A percentile compares a stretch with the other conserved stretches of the same genome.
Evolutionary conservation across 371 early-diverging fungal genomes (phyloP).

Genomic region (Circinella umbellata): DNA sequence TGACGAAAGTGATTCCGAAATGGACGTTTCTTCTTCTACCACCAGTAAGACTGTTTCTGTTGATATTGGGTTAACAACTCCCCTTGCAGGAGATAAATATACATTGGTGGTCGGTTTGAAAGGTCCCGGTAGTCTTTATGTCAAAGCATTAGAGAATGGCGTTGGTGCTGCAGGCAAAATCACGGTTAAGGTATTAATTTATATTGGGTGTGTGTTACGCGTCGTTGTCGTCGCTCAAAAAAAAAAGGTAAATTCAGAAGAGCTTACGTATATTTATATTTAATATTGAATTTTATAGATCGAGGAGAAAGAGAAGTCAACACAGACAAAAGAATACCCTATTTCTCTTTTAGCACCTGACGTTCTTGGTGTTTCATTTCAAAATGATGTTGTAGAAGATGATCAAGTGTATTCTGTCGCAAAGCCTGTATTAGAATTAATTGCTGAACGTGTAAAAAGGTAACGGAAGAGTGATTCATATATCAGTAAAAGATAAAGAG

Average conservation of each 20-base stretch:
- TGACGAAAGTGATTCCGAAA: constrained; percentile 41
- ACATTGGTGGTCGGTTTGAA: constrained; percentile 40
- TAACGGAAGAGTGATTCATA: neutral
- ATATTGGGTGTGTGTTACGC: no score
- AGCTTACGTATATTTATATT: neutral
- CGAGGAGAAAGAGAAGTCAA: constrained; percentile 11
- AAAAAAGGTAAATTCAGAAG: no score
- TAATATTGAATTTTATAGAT: neutral
- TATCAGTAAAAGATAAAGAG: neutral
- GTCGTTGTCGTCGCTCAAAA: no score
- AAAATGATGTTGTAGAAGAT: constrained; percentile 10
- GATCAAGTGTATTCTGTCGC: constrained; percentile 28
- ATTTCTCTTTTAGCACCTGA: neutral
- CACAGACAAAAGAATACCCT: neutral
- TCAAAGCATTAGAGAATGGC: constrained; percentile 24
- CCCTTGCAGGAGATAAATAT: neutral
- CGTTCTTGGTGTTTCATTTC: constrained; percentile 7
- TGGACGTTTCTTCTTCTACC: constrained; percentile 12
- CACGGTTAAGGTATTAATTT: neutral
- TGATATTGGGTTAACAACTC: constrained; percentile 3
- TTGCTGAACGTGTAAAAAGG: constrained; percentile 14
- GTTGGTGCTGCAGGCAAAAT: constrained; percentile 1
- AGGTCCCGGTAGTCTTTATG: constrained; percentile 43
- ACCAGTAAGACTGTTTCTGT: neutral
- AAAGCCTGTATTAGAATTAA: constrained; percentile 10